A percentile compares a stretch with the other conserved stretches of the same genome.
phyloP scores from a whole-genome alignment of 2,329 filamentous ascomycete species.

The Gnomoniopsis sp. region DNA sequence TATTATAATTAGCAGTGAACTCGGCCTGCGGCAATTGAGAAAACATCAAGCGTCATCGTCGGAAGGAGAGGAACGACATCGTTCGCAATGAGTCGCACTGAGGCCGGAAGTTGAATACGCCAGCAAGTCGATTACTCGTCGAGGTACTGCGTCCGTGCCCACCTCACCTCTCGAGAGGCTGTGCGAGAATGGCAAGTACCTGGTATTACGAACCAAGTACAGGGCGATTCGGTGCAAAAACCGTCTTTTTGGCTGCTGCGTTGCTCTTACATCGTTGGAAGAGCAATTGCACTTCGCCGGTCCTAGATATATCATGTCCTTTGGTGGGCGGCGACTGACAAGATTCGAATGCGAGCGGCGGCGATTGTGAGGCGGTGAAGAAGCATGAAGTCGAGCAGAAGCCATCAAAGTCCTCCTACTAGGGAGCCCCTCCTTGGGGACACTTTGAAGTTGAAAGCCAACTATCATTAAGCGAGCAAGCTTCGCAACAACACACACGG shows the following conservation, averaged over 20 bases:
- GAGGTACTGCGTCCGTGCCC: neutral
- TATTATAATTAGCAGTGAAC: constrained; percentile 5
- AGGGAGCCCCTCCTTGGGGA: neutral
- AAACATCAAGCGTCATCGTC: neutral
- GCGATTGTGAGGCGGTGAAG: neutral
- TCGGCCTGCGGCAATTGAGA: neutral
- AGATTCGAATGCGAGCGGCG: neutral
- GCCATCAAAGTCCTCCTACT: neutral
- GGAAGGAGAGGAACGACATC: neutral
- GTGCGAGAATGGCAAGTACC: neutral
- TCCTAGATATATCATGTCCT: neutral
- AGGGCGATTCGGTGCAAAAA: neutral
- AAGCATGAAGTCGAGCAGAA: neutral
- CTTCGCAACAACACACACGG: neutral
- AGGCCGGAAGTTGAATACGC: neutral
- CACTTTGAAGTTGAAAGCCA: neutral
- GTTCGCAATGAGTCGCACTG: neutral
- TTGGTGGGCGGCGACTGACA: neutral
- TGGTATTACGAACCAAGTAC: neutral
- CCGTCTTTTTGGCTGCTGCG: neutral
- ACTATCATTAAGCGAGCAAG: neutral
- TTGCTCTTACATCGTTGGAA: neutral
- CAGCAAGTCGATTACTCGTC: neutral
- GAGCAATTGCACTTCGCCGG: neutral
- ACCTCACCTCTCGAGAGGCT: neutral